Percentiles rank a stretch among this genome's conserved stretches.
Conservation (phyloP, 257 asterid genomes). For the Salvia hispanica region DNA sequence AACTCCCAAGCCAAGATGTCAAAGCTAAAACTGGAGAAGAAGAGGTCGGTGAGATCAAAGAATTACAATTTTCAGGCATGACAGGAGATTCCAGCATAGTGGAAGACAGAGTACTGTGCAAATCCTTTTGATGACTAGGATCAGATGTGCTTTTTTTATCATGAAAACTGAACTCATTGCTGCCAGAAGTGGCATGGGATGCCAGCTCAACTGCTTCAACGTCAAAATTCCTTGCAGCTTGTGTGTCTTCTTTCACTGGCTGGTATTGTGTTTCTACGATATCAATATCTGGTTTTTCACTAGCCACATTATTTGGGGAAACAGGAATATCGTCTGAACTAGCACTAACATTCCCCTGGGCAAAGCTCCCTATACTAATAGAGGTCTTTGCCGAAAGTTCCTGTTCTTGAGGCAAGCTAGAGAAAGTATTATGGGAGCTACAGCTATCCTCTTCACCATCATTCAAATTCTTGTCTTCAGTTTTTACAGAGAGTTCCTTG, state of each 20-base stretch:
- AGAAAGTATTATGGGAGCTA: slow-evolving; percentile 86
- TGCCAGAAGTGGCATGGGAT: slow-evolving; percentile 57
- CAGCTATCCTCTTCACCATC: slow-evolving; percentile 78
- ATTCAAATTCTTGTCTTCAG: slow-evolving; percentile 70
- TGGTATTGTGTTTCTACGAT: slow-evolving; percentile 42
- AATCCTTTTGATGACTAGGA: slow-evolving; percentile 51
- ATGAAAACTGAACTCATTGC: slow-evolving; percentile 53
- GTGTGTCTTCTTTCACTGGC: slow-evolving; percentile 52
- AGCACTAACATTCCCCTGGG: slow-evolving; percentile 77
- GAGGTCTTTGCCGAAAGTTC: slow-evolving; percentile 83
- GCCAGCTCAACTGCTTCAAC: slow-evolving; percentile 58
- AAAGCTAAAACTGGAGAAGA: slow-evolving; percentile 84
- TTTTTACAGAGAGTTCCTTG: slow-evolving; percentile 65
- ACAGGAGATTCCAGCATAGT: slow-evolving; percentile 60
- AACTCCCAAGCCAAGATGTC: slow-evolving; percentile 90
- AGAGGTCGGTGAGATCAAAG: slow-evolving; percentile 50
- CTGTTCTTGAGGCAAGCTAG: slow-evolving; percentile 89
- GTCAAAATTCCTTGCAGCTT: slow-evolving; percentile 45
- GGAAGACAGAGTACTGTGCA: slow-evolving; percentile 60
- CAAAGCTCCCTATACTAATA: slow-evolving; percentile 76
- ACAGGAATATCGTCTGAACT: slow-evolving; percentile 81
- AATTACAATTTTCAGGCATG: slow-evolving; percentile 71
- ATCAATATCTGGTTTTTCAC: slow-evolving; percentile 48
- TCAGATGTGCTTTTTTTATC: slow-evolving; percentile 55
- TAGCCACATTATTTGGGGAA: slow-evolving; percentile 36